These are phyloP conservation scores for Acanthamoeba lenticulata DNA, from an alignment of 208 protist genomes.

Conservation along the genomic window DNA sequence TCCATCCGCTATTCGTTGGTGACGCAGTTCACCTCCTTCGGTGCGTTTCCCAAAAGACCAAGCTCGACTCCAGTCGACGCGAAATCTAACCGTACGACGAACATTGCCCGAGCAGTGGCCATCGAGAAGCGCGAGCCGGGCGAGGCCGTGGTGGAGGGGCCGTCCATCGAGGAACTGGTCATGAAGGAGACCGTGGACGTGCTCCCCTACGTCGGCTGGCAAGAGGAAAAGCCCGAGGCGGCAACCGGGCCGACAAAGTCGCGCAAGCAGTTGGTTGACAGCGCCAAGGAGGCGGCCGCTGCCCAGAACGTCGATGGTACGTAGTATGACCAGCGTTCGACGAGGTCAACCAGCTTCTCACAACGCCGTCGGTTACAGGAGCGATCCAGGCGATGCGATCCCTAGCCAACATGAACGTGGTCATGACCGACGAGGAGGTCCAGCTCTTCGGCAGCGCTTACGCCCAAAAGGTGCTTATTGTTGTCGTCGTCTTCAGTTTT, in stretches of 20 bases:
- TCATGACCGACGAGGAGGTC: not conserved
- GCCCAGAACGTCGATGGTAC: not conserved
- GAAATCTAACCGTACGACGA: not conserved
- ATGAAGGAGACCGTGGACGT: conserved; percentile 13
- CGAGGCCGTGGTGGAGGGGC: not conserved
- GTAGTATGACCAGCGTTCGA: not conserved
- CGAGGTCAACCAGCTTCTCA: not conserved
- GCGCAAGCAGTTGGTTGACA: not conserved
- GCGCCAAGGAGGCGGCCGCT: not conserved
- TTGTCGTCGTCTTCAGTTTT: too few relatives aligned
- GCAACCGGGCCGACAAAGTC: not conserved
- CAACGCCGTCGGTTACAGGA: not conserved
- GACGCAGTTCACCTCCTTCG: conserved; percentile 77
- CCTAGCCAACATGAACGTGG: not conserved
- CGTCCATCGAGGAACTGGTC: conserved; percentile 27
- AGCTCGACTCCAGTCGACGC: not conserved
- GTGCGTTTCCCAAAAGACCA: too few relatives aligned
- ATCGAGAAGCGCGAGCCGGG: conserved; percentile 47
- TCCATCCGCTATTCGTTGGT: conserved; percentile 73
- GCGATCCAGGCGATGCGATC: not conserved
- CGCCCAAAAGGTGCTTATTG: not conserved
- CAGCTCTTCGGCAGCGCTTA: conserved; percentile 10
- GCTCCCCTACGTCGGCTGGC: conserved; percentile 31
- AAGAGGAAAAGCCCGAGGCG: conserved; percentile 24
- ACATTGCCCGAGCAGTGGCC: not conserved